These are phyloP conservation scores for Venturia asperata DNA, from an alignment of 2,329 filamentous ascomycete genomes.

Conservation along the genomic window DNA sequence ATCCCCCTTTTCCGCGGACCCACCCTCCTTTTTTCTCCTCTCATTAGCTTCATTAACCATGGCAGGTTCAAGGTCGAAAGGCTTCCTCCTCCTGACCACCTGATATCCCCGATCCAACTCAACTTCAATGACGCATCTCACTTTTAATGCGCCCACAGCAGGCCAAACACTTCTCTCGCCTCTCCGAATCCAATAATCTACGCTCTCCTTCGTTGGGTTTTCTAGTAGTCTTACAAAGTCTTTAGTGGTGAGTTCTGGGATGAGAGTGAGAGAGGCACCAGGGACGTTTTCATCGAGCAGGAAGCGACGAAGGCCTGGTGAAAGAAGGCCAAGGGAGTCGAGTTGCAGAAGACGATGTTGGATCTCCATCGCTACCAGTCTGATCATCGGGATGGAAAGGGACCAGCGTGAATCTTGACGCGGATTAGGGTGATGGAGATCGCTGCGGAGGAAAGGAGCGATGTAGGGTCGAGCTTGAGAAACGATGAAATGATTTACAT, in stretches of 20 bases:
- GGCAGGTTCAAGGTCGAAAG: slow-evolving; percentile 27
- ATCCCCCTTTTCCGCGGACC: slow-evolving; percentile 19
- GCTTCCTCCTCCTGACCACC: slow-evolving; percentile 55
- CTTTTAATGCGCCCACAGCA: slow-evolving; percentile 70
- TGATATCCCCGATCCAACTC: slow-evolving; percentile 84
- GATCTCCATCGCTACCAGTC: slow-evolving; percentile 67
- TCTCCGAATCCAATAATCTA: slow-evolving; percentile 78
- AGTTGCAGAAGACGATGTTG: slow-evolving; percentile 75
- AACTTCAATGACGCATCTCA: slow-evolving; percentile 78
- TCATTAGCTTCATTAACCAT: slow-evolving; percentile 7
- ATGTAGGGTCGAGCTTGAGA: slow-evolving; percentile 87
- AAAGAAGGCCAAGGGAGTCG: slow-evolving; percentile 67
- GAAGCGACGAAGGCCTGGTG: slow-evolving; percentile 62
- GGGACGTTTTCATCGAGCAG: slow-evolving; percentile 77
- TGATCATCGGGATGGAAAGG: slow-evolving; percentile 39
- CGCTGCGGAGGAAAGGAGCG: slow-evolving; percentile 74
- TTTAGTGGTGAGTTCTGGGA: slow-evolving; percentile 64
- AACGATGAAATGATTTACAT: slow-evolving; percentile 92
- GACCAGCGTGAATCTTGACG: slow-evolving; percentile 52
- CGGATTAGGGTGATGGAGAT: slow-evolving; percentile 66
- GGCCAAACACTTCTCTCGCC: slow-evolving; percentile 91
- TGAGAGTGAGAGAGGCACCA: slow-evolving; percentile 69
- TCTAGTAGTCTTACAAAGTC: slow-evolving; percentile 79
- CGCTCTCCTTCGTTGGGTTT: slow-evolving; percentile 61
- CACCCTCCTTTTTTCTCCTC: slow-evolving; percentile 18